Evolutionary conservation across 164 flowering plant species (phyloP), one percentile per base, ranked within the genome.

Genomic region (Platanus orientalis): DNA sequence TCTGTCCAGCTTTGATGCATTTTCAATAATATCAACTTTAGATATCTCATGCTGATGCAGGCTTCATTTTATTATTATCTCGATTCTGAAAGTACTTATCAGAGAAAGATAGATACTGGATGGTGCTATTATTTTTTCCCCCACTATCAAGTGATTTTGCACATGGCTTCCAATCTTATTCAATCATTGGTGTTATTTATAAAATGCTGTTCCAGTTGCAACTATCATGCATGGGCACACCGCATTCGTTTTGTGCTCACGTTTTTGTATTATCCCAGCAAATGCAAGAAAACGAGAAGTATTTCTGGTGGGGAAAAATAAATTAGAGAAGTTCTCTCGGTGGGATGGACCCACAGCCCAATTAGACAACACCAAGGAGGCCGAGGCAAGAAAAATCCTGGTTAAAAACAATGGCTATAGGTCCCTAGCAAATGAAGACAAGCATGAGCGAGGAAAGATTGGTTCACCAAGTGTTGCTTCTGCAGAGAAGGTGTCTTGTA

Each of bases 401-500:
- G 28, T 32, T 45, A 72, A 65, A 55, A 68, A 55, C 34, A 59
- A 58, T 52, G 32, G 57, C 59, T 29, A 42, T 39, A 36, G 47
- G 57, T 32, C 67, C 54, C 17, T 53, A 16, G 67, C 57, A 51
- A 67, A 67, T 61, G 84, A 73, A 55, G 67, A 60, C 59, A 83
- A 71, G 67, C 78, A 47, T 30, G 81, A 64, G 62, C 71, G 68
- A 28, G 72, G 77, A 65, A 81, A 73, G 71, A 67, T 48, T 69
- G 70, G 40, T 67, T 73, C 75, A 53, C 25, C 61, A 45, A 45
- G 72, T 61, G 32, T 58, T 51, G 51, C 62, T n/a, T 54, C 75
- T 67, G 57, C 68, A 49, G 80, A 79, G 34, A 86, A 83, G 86
- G 92, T 84, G 70, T n/a, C n/a, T n/a, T n/a, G n/a, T 45, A 23